Evolutionary conservation across 345 rosid species (phyloP).

Genomic region (Aurinia saxatilis): DNA sequence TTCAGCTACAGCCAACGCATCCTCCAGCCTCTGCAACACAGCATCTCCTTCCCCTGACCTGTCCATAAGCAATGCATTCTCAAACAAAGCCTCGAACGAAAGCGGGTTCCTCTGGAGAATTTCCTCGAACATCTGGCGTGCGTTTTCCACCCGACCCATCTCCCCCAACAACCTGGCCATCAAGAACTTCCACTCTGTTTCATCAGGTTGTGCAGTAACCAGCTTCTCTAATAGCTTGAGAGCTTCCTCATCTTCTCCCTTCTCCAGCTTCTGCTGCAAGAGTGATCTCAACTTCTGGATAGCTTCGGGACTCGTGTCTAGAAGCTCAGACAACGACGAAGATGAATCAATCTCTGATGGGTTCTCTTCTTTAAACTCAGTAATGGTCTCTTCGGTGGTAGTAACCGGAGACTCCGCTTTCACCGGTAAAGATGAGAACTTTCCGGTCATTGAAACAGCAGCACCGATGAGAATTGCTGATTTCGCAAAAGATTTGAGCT

Average conservation of each 20-base stretch:
- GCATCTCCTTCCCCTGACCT: slow-evolving; percentile 69
- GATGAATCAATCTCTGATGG: slow-evolving; percentile 4
- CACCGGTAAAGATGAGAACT: slow-evolving; percentile 36
- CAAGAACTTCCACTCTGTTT: slow-evolving; percentile 67
- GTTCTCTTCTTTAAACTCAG: slow-evolving; percentile 16
- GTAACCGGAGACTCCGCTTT: slow-evolving; percentile 51
- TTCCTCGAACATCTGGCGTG: slow-evolving; percentile 79
- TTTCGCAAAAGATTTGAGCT: slow-evolving; percentile 41
- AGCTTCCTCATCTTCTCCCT: slow-evolving; percentile 67
- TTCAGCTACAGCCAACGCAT: slow-evolving; percentile 57
- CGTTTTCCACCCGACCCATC: slow-evolving; percentile 51
- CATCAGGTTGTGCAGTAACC: slow-evolving; percentile 51
- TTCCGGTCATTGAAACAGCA: slow-evolving; percentile 43
- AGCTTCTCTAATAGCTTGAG: slow-evolving; percentile 39
- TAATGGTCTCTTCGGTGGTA: slow-evolving; percentile 26
- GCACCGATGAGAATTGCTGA: slow-evolving; percentile 48
- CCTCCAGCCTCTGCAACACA: slow-evolving; percentile 57
- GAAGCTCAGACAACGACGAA: slow-evolving; percentile 41
- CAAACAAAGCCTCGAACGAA: slow-evolving; percentile 84
- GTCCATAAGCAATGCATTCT: slow-evolving; percentile 83
- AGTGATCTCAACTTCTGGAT: slow-evolving; percentile 46
- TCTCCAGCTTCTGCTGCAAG: slow-evolving; percentile 62
- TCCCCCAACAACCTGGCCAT: slow-evolving; percentile 52
- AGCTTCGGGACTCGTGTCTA: slow-evolving; percentile 47
- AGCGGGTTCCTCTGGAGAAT: slow-evolving; percentile 64